Conservation (phyloP, 495 filamentous ascomycete genomes). For the Talaromyces ruber region DNA sequence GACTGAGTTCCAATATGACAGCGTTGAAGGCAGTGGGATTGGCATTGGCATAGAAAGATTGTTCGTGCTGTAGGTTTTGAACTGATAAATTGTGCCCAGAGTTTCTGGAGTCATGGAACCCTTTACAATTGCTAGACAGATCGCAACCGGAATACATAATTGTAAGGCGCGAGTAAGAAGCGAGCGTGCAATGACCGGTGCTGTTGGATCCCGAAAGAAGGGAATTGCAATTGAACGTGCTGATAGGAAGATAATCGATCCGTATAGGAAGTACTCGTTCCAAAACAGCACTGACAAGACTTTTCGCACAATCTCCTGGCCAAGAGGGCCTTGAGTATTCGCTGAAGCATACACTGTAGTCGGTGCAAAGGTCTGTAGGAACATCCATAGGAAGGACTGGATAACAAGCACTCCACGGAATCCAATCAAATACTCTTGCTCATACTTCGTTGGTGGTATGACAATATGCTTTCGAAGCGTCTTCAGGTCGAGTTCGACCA, state of each 20-base stretch:
- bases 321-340: slow-evolving; percentile 11
- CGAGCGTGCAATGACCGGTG: slow-evolving; percentile 19
- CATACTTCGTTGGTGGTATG: not conserved
- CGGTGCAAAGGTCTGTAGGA: slow-evolving; percentile 23
- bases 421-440: slow-evolving; percentile 20
- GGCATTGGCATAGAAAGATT: slow-evolving; percentile 17
- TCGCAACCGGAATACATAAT: slow-evolving; percentile 23
- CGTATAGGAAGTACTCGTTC: slow-evolving; percentile 27
- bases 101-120: slow-evolving; percentile 10
- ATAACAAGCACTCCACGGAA: slow-evolving; percentile 24
- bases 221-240: slow-evolving; percentile 24
- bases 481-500: not conserved
- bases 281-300: slow-evolving; percentile 24
- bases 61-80: slow-evolving; percentile 13
- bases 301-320: slow-evolving; percentile 22
- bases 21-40: slow-evolving; percentile 15
- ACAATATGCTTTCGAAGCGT: slow-evolving; percentile 1
- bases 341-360: slow-evolving; percentile 14
- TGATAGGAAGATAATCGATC: slow-evolving; percentile 25
- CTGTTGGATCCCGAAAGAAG: slow-evolving; percentile 19
- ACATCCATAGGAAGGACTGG: slow-evolving; percentile 25
- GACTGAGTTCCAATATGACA: slow-evolving; percentile 25
- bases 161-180: slow-evolving; percentile 32
- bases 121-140: slow-evolving; percentile 14
- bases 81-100: slow-evolving; percentile 10